A percentile compares a stretch with the other conserved stretches of the same genome.
Conservation (phyloP, 352 stramenopile genomes). For the Aphanomyces euteiches region DNA sequence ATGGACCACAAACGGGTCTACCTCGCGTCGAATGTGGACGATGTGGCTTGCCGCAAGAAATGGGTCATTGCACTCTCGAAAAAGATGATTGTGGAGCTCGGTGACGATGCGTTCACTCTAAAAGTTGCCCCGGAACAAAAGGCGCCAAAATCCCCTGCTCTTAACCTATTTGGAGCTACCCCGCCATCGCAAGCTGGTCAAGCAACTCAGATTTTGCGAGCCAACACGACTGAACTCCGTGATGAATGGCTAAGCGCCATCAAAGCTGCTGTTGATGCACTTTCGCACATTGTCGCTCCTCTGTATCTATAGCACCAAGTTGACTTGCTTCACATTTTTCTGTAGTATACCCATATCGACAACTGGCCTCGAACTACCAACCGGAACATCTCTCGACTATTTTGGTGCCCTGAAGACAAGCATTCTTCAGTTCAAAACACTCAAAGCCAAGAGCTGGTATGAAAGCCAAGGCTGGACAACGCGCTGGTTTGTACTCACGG, state of each 20-base stretch:
- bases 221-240: conserved; percentile 57
- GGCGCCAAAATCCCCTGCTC: neutral
- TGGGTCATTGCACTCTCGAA: conserved; percentile 60
- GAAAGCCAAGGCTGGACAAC: conserved; percentile 64
- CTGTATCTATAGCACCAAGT: neutral
- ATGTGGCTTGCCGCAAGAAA: conserved; percentile 66
- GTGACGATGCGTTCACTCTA: conserved; percentile 78
- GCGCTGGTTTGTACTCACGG: conserved; percentile 77
- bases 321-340: no score
- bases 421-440: conserved; percentile 17
- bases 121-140: conserved; percentile 55
- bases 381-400: conserved; percentile 67
- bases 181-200: neutral
- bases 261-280: neutral
- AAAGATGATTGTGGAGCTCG: conserved; percentile 54
- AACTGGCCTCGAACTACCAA: conserved; percentile 45
- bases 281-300: neutral
- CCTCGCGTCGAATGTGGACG: conserved; percentile 57
- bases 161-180: neutral
- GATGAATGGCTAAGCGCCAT: conserved; percentile 58
- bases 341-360: neutral
- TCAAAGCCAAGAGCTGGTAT: conserved; percentile 50
- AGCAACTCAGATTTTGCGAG: conserved; percentile 49
- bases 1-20: conserved; percentile 73
- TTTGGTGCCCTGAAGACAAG: conserved; percentile 72